Conservation (phyloP, 768 basidiomycete genomes). For the Lactarius akahatsu region DNA sequence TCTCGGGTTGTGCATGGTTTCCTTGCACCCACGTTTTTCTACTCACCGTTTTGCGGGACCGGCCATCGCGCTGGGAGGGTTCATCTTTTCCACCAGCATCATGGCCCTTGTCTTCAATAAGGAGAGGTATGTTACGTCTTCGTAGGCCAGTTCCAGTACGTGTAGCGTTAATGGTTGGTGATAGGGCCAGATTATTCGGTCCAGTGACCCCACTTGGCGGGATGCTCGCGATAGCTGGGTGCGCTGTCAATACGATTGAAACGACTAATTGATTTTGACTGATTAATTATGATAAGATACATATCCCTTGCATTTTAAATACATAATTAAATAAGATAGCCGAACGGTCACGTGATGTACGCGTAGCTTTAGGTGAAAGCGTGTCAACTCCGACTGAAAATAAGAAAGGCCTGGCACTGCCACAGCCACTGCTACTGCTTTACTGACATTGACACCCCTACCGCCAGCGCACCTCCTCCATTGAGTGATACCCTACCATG, state of each 20-base stretch:
- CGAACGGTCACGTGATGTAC: conserved; percentile 43
- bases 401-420: not conserved
- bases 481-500: conserved; percentile 13
- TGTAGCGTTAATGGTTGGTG: not conserved
- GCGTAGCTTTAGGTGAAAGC: conserved; percentile 37
- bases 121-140: conserved; percentile 39
- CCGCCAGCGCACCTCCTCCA: conserved; percentile 18
- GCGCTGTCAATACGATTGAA: conserved; percentile 31
- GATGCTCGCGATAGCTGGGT: conserved; percentile 66
- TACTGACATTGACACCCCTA: not conserved
- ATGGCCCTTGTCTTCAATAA: conserved; percentile 50
- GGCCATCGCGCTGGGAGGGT: conserved; percentile 56
- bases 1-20: conserved; percentile 59
- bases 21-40: conserved; percentile 61
- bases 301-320: conserved; percentile 48
- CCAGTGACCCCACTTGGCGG: conserved; percentile 71
- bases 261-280: not conserved
- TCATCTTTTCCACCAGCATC: conserved; percentile 65
- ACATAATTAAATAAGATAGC: not conserved
- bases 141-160: not conserved
- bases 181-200: conserved; percentile 52
- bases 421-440: not conserved
- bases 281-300: conserved; percentile 44
- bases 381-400: conserved; percentile 49
- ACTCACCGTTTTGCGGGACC: conserved; percentile 64